Evolutionary conservation across 1,284 basidiomycete species (phyloP), one percentile per base, ranked within the genome.

Genomic region (Thelephora terrestris): DNA sequence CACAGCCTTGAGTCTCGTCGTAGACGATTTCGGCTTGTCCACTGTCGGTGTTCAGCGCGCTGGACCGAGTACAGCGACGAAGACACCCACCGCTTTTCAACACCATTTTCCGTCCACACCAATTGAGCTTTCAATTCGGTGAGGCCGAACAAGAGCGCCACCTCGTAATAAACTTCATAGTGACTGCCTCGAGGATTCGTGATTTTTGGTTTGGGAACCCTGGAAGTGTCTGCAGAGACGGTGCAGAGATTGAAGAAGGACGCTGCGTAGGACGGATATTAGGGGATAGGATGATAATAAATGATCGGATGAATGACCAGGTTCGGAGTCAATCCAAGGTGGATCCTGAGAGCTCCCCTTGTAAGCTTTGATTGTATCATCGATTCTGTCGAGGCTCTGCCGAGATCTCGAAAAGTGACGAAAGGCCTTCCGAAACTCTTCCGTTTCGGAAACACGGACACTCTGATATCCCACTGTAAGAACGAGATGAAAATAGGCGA

Each of bases 81-180:
- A 7, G 7, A 12, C 3, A 32, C 29, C 3, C 29, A 10, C 29
- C 29, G 6, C 9, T 32, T 32, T 14, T 32, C 29, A 32, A 32
- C 12, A 9, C 29, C 65, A 10, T 66, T 51, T 43, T 73, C 67
- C 18, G 45, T 56, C 76, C 76, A 79, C n/a, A 59, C 53, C 14
- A 74, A 60, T 48, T 71, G 67, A 0, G 73, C 71, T 42, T 67
- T 62, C 4, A 74, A 43, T 50, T 74, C 71, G 0, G 72, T 71
- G 24, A 71, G 57, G 3, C 76, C 77, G 49, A 75, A 75, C 32
- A 67, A 59, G 44, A 79, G 59, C 17, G 78, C 63, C 45, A 79
- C 61, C n/a, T 73, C 66, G 54, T 66, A 76, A 10, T 63, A 55
- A 34, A 70, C 65, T 36, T 59, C 55, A 51, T 70, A 77, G 46